phyloP scores from a whole-genome alignment of 768 basidiomycete species.

The Collybia mongolica region DNA sequence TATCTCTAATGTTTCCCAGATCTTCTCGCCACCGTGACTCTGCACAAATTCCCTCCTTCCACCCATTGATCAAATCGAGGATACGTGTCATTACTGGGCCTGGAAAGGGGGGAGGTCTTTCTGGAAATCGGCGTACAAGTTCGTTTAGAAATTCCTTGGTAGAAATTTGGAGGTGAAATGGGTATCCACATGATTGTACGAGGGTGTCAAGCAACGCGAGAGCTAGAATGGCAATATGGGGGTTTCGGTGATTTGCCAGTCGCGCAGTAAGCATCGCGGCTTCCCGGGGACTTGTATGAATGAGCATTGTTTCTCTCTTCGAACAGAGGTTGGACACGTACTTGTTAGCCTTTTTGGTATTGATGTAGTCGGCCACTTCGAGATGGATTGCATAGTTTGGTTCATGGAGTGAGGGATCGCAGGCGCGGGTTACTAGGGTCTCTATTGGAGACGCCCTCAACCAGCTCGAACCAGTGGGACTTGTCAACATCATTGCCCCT shows the following conservation, averaged over 20 bases:
- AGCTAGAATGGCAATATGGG: conserved; percentile 85
- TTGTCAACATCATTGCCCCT: conserved; percentile 43
- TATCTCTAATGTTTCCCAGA: conserved; percentile 94
- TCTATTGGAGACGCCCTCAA: conserved; percentile 62
- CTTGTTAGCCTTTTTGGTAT: conserved; percentile 96
- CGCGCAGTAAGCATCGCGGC: conserved; percentile 83
- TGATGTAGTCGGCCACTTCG: conserved; percentile 92
- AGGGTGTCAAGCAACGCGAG: conserved; percentile 88
- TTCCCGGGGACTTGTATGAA: conserved; percentile 72
- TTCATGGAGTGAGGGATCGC: conserved; percentile 82
- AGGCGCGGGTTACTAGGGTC: conserved; percentile 75
- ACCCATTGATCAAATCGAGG: conserved; percentile 86
- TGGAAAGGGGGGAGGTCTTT: conserved; percentile 93
- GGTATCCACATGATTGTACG: conserved; percentile 94
- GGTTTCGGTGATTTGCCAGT: conserved; percentile 89
- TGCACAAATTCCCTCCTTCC: conserved; percentile 92
- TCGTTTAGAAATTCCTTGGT: conserved; percentile 99
- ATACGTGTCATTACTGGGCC: conserved; percentile 94
- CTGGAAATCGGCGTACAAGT: conserved; percentile 95
- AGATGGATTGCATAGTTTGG: conserved; percentile 92
- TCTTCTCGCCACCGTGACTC: conserved; percentile 95
- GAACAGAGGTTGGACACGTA: conserved; percentile 33
- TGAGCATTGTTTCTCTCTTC: conserved; percentile 2
- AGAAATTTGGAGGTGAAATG: conserved; percentile 93
- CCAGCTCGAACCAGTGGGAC: conserved; percentile 50